Conservation (phyloP, 2,329 filamentous ascomycete genomes). For the Calonectria pauciramosa region DNA sequence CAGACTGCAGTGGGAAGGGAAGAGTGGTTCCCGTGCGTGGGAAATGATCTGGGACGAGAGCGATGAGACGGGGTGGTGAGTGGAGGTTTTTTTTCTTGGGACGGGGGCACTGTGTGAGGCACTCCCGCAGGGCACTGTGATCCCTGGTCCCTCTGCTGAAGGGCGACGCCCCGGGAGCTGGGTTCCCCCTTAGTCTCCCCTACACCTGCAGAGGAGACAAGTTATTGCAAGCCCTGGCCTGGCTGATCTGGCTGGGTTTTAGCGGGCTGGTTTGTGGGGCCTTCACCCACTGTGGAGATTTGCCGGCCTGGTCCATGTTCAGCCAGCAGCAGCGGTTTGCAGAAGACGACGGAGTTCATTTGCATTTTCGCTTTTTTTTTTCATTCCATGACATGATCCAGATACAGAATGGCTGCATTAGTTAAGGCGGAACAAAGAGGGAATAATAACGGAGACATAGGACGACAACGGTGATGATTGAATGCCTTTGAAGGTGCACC, state of each 20-base stretch:
- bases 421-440: background rate
- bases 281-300: constrained; percentile 22
- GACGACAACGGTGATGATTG: background rate
- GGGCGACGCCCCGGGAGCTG: constrained; percentile 5
- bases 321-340: constrained; percentile 20
- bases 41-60: constrained; percentile 31
- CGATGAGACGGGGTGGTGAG: constrained; percentile 28
- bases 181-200: constrained; percentile 13
- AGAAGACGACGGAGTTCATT: constrained; percentile 12
- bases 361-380: constrained; percentile 12
- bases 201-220: constrained; percentile 2
- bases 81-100: constrained; percentile 40
- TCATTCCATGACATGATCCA: constrained; percentile 3
- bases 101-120: constrained; percentile 19
- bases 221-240: constrained; percentile 18
- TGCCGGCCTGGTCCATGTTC: constrained; percentile 16
- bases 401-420: background rate
- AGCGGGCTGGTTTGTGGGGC: constrained; percentile 17
- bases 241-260: constrained; percentile 12
- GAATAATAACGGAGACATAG: background rate
- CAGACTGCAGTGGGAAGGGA: constrained; percentile 20
- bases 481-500: background rate
- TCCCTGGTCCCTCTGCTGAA: constrained; percentile 10
- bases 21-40: constrained; percentile 42
- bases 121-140: constrained; percentile 7